phyloP scores from a whole-genome alignment of 176 grass and related monocot genomes.

The Carex myosuroides region DNA sequence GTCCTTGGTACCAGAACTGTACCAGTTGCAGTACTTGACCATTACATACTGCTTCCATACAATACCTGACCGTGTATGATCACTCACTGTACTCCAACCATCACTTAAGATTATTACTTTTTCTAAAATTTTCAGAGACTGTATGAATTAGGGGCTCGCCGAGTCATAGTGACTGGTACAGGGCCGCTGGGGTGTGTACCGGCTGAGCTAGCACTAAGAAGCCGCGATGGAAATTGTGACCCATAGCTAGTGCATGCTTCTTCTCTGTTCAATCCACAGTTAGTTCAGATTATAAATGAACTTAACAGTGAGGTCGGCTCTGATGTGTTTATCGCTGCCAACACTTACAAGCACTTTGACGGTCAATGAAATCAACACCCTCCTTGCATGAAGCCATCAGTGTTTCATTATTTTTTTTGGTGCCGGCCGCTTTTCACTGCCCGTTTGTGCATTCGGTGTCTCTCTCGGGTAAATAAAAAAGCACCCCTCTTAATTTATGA shows the following conservation, averaged over 20 bases:
- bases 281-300: conserved; percentile 42
- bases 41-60: neutral
- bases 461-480: too few relatives aligned
- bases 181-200: conserved; percentile 88
- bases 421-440: too few relatives aligned
- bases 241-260: conserved; percentile 59
- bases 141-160: conserved; percentile 61
- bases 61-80: neutral
- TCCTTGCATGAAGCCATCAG: too few relatives aligned
- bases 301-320: conserved; percentile 55
- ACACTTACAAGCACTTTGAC: conserved; percentile 78
- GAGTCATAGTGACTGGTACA: conserved; percentile 80
- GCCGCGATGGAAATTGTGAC: conserved; percentile 52
- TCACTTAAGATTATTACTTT: neutral
- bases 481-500: too few relatives aligned
- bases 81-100: neutral
- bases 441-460: too few relatives aligned
- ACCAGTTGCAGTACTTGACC: neutral
- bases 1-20: neutral
- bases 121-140: conserved; percentile 48
- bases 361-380: too few relatives aligned
- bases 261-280: conserved; percentile 75
- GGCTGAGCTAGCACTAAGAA: conserved; percentile 65
- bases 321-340: conserved; percentile 64
- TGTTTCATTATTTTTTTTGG: too few relatives aligned